A percentile compares a stretch with the other conserved stretches of the same genome.
Evolutionary conservation across 2,329 filamentous ascomycete species (phyloP).

Genomic region (Cylindrodendrum hubeiense): DNA sequence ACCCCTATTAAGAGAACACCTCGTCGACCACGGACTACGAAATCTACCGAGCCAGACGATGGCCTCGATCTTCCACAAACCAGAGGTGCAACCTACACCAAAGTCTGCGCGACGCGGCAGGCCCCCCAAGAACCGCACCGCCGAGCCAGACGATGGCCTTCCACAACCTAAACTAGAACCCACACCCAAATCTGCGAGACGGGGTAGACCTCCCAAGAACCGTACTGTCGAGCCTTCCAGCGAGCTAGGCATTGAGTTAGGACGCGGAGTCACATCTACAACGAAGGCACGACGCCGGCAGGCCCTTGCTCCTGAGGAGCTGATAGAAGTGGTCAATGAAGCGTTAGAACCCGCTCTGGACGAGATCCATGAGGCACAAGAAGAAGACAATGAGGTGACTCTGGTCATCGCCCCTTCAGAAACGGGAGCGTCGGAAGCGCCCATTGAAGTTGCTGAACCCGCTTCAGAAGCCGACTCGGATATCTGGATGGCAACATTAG

Average conservation of each 20-base stretch:
- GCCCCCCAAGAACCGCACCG: slow-evolving; percentile 41
- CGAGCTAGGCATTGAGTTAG: slow-evolving; percentile 37
- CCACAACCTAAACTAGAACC: slow-evolving; percentile 40
- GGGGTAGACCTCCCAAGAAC: slow-evolving; percentile 48
- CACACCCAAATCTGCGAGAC: slow-evolving; percentile 48
- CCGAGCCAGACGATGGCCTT: slow-evolving; percentile 40
- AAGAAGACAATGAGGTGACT: slow-evolving; percentile 45
- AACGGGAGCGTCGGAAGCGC: slow-evolving; percentile 19
- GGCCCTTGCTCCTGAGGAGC: slow-evolving; percentile 42
- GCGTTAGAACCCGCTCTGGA: slow-evolving; percentile 25
- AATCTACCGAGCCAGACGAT: slow-evolving; percentile 42
- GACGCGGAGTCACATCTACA: slow-evolving; percentile 28
- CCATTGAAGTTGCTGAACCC: slow-evolving; percentile 31
- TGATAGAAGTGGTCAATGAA: slow-evolving; percentile 42
- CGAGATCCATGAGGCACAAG: slow-evolving; percentile 36
- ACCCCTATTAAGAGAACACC: slow-evolving; percentile 57
- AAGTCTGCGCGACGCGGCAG: slow-evolving; percentile 46
- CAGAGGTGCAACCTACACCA: slow-evolving; percentile 43
- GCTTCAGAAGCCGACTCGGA: slow-evolving; percentile 53
- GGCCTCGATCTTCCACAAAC: not conserved
- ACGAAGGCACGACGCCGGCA: slow-evolving; percentile 36
- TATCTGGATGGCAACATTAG: slow-evolving; percentile 60
- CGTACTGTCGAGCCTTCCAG: slow-evolving; percentile 42
- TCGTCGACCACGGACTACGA: slow-evolving; percentile 49
- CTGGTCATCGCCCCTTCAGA: slow-evolving; percentile 42